These are phyloP conservation scores for Stenocarpella maydis DNA, from an alignment of 2,329 filamentous ascomycete species.

Conservation along the genomic window DNA sequence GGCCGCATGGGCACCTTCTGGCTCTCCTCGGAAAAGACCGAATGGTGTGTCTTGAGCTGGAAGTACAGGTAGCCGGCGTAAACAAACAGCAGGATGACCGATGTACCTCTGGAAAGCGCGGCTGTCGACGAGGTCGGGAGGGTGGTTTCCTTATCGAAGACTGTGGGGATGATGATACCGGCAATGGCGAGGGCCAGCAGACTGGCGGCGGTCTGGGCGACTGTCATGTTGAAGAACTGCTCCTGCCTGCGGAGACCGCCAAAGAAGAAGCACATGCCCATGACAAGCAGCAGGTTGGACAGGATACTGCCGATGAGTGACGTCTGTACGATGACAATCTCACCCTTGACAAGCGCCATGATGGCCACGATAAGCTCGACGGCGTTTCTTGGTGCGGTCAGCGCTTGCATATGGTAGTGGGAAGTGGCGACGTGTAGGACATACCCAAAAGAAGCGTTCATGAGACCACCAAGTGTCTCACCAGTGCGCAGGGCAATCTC, in stretches of 20 bases:
- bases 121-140: slow-evolving; percentile 60
- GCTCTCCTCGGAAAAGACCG: slow-evolving; percentile 81
- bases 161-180: slow-evolving; percentile 87
- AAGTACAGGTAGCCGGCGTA: slow-evolving; percentile 88
- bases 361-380: slow-evolving; percentile 90
- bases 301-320: slow-evolving; percentile 92
- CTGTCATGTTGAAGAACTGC: slow-evolving; percentile 91
- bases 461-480: slow-evolving; percentile 85
- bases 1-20: slow-evolving; percentile 70
- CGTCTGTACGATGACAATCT: slow-evolving; percentile 89
- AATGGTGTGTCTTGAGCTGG: slow-evolving; percentile 85
- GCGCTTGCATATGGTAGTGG: slow-evolving; percentile 32
- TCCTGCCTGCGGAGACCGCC: slow-evolving; percentile 80
- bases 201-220: slow-evolving; percentile 88
- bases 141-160: slow-evolving; percentile 69
- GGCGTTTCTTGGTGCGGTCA: slow-evolving; percentile 67
- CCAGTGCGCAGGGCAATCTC: slow-evolving; percentile 84
- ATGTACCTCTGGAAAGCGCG: slow-evolving; percentile 73
- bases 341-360: slow-evolving; percentile 76
- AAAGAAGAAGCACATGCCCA: slow-evolving; percentile 94
- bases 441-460: slow-evolving; percentile 90
- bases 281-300: slow-evolving; percentile 86
- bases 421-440: slow-evolving; percentile 38
- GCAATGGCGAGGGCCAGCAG: slow-evolving; percentile 81
- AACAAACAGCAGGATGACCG: slow-evolving; percentile 82